Evolutionary conservation across 2,329 filamentous ascomycete species (phyloP).

Genomic region (Hypoxylon rubiginosum): DNA sequence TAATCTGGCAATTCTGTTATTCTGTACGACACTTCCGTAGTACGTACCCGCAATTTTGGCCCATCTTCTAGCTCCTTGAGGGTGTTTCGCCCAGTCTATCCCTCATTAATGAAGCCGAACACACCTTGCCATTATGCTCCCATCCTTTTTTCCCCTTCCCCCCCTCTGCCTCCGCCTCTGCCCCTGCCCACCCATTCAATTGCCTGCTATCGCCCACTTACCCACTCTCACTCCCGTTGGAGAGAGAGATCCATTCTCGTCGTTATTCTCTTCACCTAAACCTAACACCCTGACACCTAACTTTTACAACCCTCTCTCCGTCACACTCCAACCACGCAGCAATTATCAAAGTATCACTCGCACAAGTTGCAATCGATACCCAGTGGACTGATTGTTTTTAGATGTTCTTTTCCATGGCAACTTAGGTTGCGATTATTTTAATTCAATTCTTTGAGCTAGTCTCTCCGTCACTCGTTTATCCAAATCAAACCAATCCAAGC

Average conservation of each 20-base stretch:
- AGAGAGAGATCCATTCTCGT: constrained; percentile 33
- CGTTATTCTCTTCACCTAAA: constrained; percentile 22
- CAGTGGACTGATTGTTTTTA: constrained; percentile 37
- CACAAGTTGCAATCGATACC: constrained; percentile 41
- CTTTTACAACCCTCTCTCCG: constrained; percentile 12
- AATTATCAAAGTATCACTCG: constrained; percentile 30
- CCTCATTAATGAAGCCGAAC: constrained; percentile 41
- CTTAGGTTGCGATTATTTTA: constrained; percentile 48
- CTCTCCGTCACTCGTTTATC: constrained; percentile 61
- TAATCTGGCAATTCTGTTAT: constrained; percentile 33
- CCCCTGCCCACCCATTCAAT: too few relatives aligned
- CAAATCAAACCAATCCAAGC: too few relatives aligned
- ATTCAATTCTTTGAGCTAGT: constrained; percentile 59
- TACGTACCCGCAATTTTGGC: constrained; percentile 30
- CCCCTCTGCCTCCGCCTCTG: constrained; percentile 8
- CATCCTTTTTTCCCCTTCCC: background rate
- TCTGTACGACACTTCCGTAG: constrained; percentile 28
- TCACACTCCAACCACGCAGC: constrained; percentile 21
- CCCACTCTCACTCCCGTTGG: constrained; percentile 1
- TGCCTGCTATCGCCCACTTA: constrained; percentile 22
- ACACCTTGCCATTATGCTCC: constrained; percentile 31
- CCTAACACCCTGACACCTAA: background rate
- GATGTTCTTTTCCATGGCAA: constrained; percentile 48
- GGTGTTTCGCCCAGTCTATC: constrained; percentile 40
- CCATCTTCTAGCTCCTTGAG: constrained; percentile 29